Percentiles rank a stretch among this genome's conserved stretches.
Evolutionary conservation across 345 rosid genomes (phyloP).

Genomic region (Aurinia saxatilis): DNA sequence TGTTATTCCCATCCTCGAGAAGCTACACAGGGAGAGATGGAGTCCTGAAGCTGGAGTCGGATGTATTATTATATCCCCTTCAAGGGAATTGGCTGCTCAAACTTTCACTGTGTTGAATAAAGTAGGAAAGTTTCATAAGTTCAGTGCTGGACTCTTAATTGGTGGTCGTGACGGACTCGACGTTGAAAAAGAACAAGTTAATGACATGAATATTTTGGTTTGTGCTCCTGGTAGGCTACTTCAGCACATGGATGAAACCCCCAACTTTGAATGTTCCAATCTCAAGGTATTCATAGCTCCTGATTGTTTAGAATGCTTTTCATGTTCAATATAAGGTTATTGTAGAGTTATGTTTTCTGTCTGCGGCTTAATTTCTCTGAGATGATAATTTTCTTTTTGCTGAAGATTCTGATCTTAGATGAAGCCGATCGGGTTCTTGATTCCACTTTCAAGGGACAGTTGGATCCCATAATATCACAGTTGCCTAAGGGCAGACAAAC

Average conservation of each 20-base stretch:
- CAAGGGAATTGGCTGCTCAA: constrained; percentile 83
- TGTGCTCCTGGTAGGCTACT: constrained; percentile 97
- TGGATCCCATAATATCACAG: constrained; percentile 87
- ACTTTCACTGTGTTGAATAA: constrained; percentile 66
- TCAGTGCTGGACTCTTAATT: constrained; percentile 82
- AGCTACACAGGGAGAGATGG: constrained; percentile 78
- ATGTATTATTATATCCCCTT: constrained; percentile 82
- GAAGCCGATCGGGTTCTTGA: constrained; percentile 99
- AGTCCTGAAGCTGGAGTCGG: constrained; percentile 91
- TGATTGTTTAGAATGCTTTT: not conserved
- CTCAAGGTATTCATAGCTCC: constrained; percentile 55
- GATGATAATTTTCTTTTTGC: not conserved
- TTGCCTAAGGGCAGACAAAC: constrained; percentile 80
- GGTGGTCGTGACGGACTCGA: constrained; percentile 91
- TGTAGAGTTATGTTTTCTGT: not conserved
- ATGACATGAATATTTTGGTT: constrained; percentile 70
- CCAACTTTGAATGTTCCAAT: constrained; percentile 84
- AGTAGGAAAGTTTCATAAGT: constrained; percentile 73
- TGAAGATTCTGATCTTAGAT: constrained; percentile 85
- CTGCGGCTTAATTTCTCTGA: not conserved
- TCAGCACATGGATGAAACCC: constrained; percentile 98
- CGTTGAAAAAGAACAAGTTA: constrained; percentile 68
- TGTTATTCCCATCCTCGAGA: constrained; percentile 75
- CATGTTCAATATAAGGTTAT: not conserved
- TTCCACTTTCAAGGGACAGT: constrained; percentile 67